phyloP scores from a whole-genome alignment of 768 basidiomycete genomes.

The Collybia nuda region DNA sequence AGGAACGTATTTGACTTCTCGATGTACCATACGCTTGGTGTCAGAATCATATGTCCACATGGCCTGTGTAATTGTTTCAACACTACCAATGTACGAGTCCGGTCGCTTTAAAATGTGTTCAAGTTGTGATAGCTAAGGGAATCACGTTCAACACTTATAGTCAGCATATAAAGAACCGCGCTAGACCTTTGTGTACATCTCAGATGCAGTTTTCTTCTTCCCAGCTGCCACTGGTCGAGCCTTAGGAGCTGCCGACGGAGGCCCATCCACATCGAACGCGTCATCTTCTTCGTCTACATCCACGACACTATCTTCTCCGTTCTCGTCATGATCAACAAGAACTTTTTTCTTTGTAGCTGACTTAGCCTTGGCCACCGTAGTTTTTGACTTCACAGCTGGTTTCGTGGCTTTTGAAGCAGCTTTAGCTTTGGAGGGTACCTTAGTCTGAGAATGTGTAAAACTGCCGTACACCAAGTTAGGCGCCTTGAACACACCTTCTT shows the following conservation, averaged over 20 bases:
- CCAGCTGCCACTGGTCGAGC: conserved; percentile 24
- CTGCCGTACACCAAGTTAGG: conserved; percentile 1
- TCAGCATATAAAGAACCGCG: neutral
- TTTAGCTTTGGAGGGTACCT: conserved; percentile 20
- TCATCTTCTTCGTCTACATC: conserved; percentile 39
- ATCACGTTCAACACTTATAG: neutral
- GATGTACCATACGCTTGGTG: conserved; percentile 78
- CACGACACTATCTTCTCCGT: conserved; percentile 48
- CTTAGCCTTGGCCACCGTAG: conserved; percentile 32
- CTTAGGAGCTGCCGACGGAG: conserved; percentile 18
- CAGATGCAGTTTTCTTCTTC: conserved; percentile 88
- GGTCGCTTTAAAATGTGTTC: conserved; percentile 93
- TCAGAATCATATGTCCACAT: conserved; percentile 96
- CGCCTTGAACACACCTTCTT: conserved; percentile 45
- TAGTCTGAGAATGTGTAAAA: conserved; percentile 15
- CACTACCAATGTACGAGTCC: conserved; percentile 95
- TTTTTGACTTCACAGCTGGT: conserved; percentile 36
- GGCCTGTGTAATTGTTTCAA: conserved; percentile 79
- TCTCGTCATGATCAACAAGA: conserved; percentile 63
- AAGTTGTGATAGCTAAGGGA: conserved; percentile 81
- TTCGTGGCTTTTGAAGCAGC: conserved; percentile 16
- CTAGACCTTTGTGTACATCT: conserved; percentile 84
- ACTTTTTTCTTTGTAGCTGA: conserved; percentile 67
- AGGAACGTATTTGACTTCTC: conserved; percentile 89
- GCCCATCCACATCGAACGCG: conserved; percentile 37